Evolutionary conservation across 371 early-diverging fungal species (phyloP), one percentile per base, ranked within the genome.

Genomic region (Nematocida major): DNA sequence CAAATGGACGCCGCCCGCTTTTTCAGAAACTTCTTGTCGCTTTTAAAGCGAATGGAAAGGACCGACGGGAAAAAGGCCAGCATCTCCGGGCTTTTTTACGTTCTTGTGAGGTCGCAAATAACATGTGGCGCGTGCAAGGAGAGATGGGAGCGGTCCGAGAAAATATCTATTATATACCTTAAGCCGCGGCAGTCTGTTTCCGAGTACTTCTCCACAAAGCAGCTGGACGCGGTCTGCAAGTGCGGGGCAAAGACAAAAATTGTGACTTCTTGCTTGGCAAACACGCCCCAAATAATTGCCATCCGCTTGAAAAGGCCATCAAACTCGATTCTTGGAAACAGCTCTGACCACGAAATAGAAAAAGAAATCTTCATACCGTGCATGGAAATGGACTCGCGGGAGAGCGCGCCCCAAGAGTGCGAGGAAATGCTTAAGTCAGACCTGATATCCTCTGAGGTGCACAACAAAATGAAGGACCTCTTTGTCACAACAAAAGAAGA

Each of bases 201-300:
- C 18, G 68, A 67, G 26, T 67, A 24, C 28, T 67, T 67, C 38
- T 67, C 68, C 18, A 42, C 54, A 4, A 67, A 67, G 54, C 68
- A 67, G 22, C 54, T 67, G 38, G 54, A 67, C 42, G 30, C 22
- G 32, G 36, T 15, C 24, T 67, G 68, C 54, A 67, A 22, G 30
- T 67, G 68, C 43, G 42, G 50, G 24, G 68, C 53, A 22, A 11
- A n/a, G 9, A 51, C 15, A 13, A 51, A 42, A 54, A 54, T 45
- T 13, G 54, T 54, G 7, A 20, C 34, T 24, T 48, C 68, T 0
- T 40, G 18, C 24, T 43, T 67, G n/a, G 0, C 54, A 40, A 54
- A 67, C 28, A 67, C 26, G 30, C 68, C 68, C 22, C 24, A 7
- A 9, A 42, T 67, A n/a, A n/a, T 67, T 4, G 32, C 54, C 9